These are phyloP conservation scores for Paracorniculantispora psalliotae DNA, from an alignment of 2,329 filamentous ascomycete species.

Conservation along the genomic window DNA sequence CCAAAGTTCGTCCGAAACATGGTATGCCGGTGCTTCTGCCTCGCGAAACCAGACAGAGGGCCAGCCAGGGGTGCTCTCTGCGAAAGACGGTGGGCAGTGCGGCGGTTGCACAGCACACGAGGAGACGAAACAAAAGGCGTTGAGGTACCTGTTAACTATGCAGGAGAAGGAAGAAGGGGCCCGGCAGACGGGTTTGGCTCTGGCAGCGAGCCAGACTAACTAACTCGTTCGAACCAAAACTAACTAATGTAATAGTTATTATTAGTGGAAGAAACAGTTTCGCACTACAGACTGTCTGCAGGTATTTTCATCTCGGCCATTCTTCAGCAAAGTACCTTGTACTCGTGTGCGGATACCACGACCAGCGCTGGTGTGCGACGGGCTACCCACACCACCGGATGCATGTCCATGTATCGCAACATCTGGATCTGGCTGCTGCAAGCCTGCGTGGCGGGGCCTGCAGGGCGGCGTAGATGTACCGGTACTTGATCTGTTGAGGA, in stretches of 20 bases:
- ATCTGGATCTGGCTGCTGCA: conserved; percentile 4
- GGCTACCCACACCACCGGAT: neutral
- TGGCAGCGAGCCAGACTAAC: neutral
- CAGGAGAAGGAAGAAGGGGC: neutral
- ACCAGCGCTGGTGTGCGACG: neutral
- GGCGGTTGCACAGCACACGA: neutral
- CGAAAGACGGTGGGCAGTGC: neutral
- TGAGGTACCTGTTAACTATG: neutral
- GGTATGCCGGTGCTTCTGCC: conserved; percentile 7
- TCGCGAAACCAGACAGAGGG: conserved; percentile 5
- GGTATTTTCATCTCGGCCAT: too few species aligned
- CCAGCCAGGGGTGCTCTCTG: neutral
- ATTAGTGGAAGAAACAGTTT: too few species aligned
- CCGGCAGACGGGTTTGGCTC: neutral
- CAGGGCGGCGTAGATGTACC: neutral
- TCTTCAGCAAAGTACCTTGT: neutral
- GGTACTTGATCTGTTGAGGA: neutral
- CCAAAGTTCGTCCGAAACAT: conserved; percentile 12
- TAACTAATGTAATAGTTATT: too few species aligned
- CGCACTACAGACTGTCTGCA: too few species aligned
- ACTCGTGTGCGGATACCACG: neutral
- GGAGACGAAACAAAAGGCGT: neutral
- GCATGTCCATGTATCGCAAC: conserved; percentile 9
- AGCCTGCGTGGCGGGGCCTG: conserved; percentile 5
- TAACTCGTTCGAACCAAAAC: too few species aligned